Base-by-base conservation (phyloP, 2,329 filamentous ascomycete species). In the Parastagonospora nodorum region DNA sequence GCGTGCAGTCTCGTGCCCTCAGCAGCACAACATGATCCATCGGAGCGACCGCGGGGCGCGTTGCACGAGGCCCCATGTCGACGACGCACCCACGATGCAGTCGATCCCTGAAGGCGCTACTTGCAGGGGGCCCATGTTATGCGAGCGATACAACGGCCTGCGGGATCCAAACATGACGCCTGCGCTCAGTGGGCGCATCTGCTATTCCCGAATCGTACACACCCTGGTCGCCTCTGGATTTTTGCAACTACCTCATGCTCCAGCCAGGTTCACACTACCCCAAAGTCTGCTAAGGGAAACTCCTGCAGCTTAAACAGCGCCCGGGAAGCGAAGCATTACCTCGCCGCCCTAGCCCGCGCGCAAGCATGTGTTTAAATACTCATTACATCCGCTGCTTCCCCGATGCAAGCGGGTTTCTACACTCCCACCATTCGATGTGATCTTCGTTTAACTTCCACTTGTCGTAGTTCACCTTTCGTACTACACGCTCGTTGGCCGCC, bases 311-410 rank as follows among this genome's bases (percentile, higher is more conserved):
- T 69, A 66, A 70, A 66, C 67, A 68, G 65, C 64, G 67, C 68
- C 38, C 70, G 66, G 70, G 68, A 71, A 69, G 68, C 67, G 70
- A 72, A 72, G 55, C 64, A 72, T 71, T 60, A 60, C 51, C 59
- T 70, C 67, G 67, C 67, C 68, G 69, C 69, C 67, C 67, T 69
- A 68, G 63, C 63, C 63, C 58, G 61, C 68, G 64, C 66, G 65
- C 64, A 70, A 68, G 62, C 63, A 71, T 71, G 66, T 71, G 69
- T 71, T 73, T 72, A 64, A 68, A 70, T 74, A 74, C 71, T 68
- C 67, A 72, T 68, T 24, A 67, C 63, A 63, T 67, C 65, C 67
- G 60, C 61, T 55, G 60, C 60, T 70, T 71, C 69, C 62, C 69
- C 68, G 71, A 63, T 69, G 69, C 63, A 67, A 67, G 61, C 68